These are phyloP conservation scores for Mesotaenium endlicherianum DNA, from an alignment of 139 green algal species.

Conservation along the genomic window DNA sequence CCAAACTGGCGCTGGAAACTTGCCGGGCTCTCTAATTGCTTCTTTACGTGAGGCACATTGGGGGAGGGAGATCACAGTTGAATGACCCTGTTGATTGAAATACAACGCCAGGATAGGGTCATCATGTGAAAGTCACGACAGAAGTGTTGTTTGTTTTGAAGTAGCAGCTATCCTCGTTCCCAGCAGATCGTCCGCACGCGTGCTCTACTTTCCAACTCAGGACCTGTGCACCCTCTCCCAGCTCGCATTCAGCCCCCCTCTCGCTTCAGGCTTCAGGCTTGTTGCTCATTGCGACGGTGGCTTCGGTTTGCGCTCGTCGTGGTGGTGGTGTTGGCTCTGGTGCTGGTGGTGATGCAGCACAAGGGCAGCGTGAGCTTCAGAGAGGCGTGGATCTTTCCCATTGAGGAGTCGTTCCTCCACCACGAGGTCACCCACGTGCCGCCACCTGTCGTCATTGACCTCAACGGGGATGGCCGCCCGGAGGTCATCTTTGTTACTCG, in stretches of 20 bases:
- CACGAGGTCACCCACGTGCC: not conserved
- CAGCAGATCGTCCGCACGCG: not conserved
- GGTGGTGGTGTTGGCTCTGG: not conserved
- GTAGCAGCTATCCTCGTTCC: too few relatives aligned
- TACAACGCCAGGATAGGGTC: too few relatives aligned
- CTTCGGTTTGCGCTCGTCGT: not conserved
- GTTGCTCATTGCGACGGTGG: not conserved
- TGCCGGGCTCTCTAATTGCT: too few relatives aligned
- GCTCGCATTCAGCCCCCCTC: not conserved
- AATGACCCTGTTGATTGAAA: too few relatives aligned
- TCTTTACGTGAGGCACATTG: too few relatives aligned
- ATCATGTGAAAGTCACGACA: too few relatives aligned
- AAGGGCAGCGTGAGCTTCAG: slow-evolving; percentile 27
- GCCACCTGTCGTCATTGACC: slow-evolving; percentile 60
- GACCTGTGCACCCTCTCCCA: not conserved
- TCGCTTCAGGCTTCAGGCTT: not conserved
- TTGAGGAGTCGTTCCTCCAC: not conserved
- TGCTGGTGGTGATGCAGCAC: slow-evolving; percentile 22
- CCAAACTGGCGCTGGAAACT: too few relatives aligned
- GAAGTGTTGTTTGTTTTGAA: too few relatives aligned
- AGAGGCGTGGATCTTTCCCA: slow-evolving; percentile 21
- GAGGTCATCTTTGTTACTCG: slow-evolving; percentile 82
- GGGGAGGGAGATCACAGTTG: too few relatives aligned
- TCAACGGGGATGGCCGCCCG: slow-evolving; percentile 91
- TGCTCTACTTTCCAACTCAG: not conserved